phyloP scores from a whole-genome alignment of 805 yeast species.

The Sungouiella blattae region DNA sequence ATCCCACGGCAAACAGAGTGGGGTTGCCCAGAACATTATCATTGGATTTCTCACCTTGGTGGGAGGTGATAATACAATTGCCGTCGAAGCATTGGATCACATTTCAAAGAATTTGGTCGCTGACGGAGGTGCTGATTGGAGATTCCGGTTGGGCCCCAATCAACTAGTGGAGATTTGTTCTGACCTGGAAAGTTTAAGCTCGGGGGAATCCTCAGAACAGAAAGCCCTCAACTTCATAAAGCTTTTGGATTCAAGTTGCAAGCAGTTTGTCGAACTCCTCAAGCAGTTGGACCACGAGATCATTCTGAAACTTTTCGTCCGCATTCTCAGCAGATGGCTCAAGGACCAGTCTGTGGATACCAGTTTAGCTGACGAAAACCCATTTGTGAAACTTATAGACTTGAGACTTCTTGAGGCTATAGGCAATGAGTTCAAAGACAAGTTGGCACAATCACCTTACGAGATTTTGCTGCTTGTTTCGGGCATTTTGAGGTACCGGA shows the following conservation, averaged over 20 bases:
- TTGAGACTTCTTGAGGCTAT: constrained; percentile 62
- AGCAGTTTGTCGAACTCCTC: constrained; percentile 39
- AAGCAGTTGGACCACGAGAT: constrained; percentile 46
- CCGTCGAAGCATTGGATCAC: constrained; percentile 20
- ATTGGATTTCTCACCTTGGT: constrained; percentile 32
- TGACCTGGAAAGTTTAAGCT: constrained; percentile 2
- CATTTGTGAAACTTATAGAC: constrained; percentile 55
- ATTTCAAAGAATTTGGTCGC: constrained; percentile 32
- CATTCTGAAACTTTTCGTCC: constrained; percentile 46
- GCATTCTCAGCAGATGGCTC: constrained; percentile 61
- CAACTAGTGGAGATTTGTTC: constrained; percentile 28
- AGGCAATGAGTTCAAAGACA: constrained; percentile 55
- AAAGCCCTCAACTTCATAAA: constrained; percentile 27
- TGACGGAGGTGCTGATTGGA: constrained; percentile 35
- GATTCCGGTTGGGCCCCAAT: constrained; percentile 40
- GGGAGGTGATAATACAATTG: constrained; percentile 13
- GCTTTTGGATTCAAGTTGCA: constrained; percentile 25
- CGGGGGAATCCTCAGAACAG: constrained; percentile 16
- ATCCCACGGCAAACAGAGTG: constrained; percentile 25
- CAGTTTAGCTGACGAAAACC: constrained; percentile 36
- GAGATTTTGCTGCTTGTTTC: constrained; percentile 48
- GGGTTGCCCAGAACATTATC: constrained; percentile 35
- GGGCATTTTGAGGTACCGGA: not conserved
- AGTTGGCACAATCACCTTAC: constrained; percentile 50
- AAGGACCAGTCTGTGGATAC: constrained; percentile 12